These are phyloP conservation scores for Rosa chinensis DNA, from an alignment of 306 rosid species.

Conservation along the genomic window DNA sequence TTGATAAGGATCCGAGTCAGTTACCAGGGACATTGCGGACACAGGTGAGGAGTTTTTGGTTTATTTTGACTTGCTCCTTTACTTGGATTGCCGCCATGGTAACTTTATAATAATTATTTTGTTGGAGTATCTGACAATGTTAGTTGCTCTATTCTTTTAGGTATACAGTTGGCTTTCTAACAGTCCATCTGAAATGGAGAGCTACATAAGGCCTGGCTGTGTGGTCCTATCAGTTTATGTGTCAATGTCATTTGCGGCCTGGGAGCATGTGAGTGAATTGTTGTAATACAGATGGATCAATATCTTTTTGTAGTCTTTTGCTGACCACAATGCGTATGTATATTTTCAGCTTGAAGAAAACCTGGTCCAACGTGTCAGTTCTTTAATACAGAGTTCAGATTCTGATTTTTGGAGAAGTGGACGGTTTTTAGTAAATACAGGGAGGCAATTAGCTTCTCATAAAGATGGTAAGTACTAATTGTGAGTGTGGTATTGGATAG, in stretches of 20 bases:
- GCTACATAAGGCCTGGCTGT: slow-evolving; percentile 94
- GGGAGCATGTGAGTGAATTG: slow-evolving; percentile 70
- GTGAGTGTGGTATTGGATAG: slow-evolving; percentile 16
- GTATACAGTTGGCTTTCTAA: slow-evolving; percentile 83
- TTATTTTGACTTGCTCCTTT: slow-evolving; percentile 1
- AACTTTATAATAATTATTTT: background rate
- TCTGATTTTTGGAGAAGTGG: slow-evolving; percentile 85
- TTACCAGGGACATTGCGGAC: slow-evolving; percentile 73
- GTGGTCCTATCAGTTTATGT: slow-evolving; percentile 78
- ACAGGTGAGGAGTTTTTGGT: slow-evolving; percentile 52
- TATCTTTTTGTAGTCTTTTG: slow-evolving; percentile 10
- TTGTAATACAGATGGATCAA: slow-evolving; percentile 22
- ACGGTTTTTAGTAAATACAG: slow-evolving; percentile 73
- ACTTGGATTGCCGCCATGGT: slow-evolving; percentile 12
- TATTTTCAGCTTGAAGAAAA: slow-evolving; percentile 72
- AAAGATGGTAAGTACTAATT: slow-evolving; percentile 68
- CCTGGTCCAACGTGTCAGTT: slow-evolving; percentile 54
- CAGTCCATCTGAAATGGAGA: slow-evolving; percentile 91
- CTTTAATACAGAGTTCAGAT: slow-evolving; percentile 57
- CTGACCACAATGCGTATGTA: slow-evolving; percentile 30
- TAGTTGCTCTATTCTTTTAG: slow-evolving; percentile 30
- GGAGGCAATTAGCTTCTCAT: slow-evolving; percentile 72
- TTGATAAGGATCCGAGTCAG: slow-evolving; percentile 89
- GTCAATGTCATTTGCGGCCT: slow-evolving; percentile 66
- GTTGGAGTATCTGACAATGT: background rate